Percentiles rank a stretch among this genome's conserved stretches.
These are phyloP conservation scores for Penicillium waksmanii DNA, from an alignment of 495 filamentous ascomycete species.

Conservation along the genomic window DNA sequence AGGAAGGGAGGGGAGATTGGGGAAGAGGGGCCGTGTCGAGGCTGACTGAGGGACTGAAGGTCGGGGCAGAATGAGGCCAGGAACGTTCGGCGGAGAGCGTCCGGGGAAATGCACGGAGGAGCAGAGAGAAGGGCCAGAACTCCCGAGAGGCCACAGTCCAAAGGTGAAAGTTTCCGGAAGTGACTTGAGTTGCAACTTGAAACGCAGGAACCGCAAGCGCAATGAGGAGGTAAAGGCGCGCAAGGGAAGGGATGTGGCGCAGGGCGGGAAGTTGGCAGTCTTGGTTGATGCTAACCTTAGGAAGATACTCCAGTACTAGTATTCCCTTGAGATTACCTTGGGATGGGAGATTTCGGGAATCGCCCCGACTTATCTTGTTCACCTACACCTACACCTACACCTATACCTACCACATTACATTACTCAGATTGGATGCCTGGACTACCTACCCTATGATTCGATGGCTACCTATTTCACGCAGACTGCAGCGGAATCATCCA, in stretches of 20 bases:
- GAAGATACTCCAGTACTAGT: too few species aligned
- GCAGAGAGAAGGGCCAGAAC: background rate
- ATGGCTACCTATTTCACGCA: background rate
- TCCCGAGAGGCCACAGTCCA: too few species aligned
- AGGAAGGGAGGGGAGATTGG: constrained; percentile 8
- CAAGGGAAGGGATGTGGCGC: constrained; percentile 9
- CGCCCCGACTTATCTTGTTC: constrained; percentile 11
- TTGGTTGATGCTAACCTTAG: too few species aligned
- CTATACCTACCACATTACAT: background rate
- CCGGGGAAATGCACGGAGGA: constrained; percentile 22
- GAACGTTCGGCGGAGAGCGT: constrained; percentile 26
- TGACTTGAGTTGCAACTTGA: background rate
- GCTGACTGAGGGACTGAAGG: constrained; percentile 15
- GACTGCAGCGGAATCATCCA: constrained; percentile 26
- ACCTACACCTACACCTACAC: background rate
- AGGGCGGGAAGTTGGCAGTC: background rate
- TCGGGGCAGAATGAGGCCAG: constrained; percentile 18
- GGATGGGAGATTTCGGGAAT: constrained; percentile 6
- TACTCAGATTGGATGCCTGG: constrained; percentile 5
- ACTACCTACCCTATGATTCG: background rate
- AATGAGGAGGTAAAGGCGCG: constrained; percentile 6
- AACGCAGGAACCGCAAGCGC: constrained; percentile 17
- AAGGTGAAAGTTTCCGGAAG: too few species aligned
- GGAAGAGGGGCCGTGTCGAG: constrained; percentile 3
- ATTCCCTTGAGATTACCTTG: too few species aligned